A percentile compares a stretch with the other conserved stretches of the same genome.
phyloP scores from a whole-genome alignment of 179 eudicot genomes.

The Spergularia azorica region DNA sequence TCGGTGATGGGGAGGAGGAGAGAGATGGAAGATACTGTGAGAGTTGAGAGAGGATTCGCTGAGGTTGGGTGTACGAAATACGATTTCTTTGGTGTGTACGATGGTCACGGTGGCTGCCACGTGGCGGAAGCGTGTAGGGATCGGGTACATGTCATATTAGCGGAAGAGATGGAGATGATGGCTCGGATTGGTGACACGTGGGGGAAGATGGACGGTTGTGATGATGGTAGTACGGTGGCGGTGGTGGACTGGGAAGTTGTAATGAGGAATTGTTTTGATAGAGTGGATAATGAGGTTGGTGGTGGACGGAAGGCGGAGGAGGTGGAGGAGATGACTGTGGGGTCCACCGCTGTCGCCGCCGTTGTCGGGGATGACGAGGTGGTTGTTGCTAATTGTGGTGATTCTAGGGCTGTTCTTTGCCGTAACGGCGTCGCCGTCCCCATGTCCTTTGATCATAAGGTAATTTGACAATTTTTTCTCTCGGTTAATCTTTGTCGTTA shows the following conservation, averaged over 20 bases:
- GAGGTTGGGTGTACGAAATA: slow-evolving; percentile 12
- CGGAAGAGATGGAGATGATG: slow-evolving; percentile 30
- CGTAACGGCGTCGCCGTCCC: slow-evolving; percentile 45
- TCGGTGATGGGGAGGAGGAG: slow-evolving; percentile 61
- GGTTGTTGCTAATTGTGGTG: slow-evolving; percentile 70
- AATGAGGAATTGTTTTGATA: slow-evolving; percentile 42
- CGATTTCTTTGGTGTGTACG: slow-evolving; percentile 52
- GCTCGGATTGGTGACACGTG: slow-evolving; percentile 2
- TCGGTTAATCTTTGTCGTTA: too few species aligned
- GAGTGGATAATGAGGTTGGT: slow-evolving; percentile 48
- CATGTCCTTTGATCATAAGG: slow-evolving; percentile 67
- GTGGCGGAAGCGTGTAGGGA: slow-evolving; percentile 56
- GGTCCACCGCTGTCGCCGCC: slow-evolving; percentile 59
- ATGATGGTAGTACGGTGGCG: neutral
- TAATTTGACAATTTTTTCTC: neutral
- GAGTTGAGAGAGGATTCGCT: slow-evolving; percentile 18
- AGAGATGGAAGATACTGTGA: slow-evolving; percentile 60
- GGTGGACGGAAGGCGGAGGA: slow-evolving; percentile 22
- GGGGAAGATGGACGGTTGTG: neutral
- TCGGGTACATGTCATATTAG: slow-evolving; percentile 38
- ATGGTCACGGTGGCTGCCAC: slow-evolving; percentile 64
- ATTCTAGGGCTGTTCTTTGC: slow-evolving; percentile 64
- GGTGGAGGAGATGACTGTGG: slow-evolving; percentile 40
- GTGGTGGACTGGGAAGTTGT: slow-evolving; percentile 14
- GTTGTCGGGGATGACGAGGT: slow-evolving; percentile 48